phyloP scores from a whole-genome alignment of 2,329 filamentous ascomycete species.

The Cercospora canescens region DNA sequence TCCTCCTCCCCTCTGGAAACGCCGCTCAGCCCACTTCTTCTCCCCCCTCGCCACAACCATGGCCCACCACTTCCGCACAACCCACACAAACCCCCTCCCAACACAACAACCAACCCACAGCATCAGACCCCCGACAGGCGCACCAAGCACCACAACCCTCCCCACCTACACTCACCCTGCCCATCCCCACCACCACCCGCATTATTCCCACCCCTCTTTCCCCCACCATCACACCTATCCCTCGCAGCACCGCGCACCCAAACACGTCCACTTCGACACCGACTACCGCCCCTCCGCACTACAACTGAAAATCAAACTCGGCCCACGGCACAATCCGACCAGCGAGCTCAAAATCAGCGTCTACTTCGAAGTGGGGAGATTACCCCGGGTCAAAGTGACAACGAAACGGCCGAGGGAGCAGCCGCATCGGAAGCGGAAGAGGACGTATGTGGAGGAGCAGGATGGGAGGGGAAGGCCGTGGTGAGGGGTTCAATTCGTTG shows the following conservation, averaged over 20 bases:
- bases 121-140: not conserved
- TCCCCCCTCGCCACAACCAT: not conserved
- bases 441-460: constrained; percentile 69
- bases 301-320: constrained; percentile 30
- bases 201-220: not conserved
- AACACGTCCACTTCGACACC: constrained; percentile 31
- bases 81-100: constrained; percentile 4
- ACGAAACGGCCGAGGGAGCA: constrained; percentile 27
- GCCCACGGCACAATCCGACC: constrained; percentile 28
- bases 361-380: constrained; percentile 28
- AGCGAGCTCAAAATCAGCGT: constrained; percentile 34
- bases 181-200: not conserved
- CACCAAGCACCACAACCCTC: constrained; percentile 1
- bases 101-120: not conserved
- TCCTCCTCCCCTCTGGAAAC: not conserved
- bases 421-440: constrained; percentile 15
- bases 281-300: constrained; percentile 29
- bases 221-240: not conserved
- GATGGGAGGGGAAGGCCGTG: constrained; percentile 40
- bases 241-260: not conserved
- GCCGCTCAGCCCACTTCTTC: not conserved
- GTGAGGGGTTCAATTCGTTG: too few species aligned
- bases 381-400: constrained; percentile 33
- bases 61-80: constrained; percentile 6
- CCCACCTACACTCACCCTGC: not conserved